Conservation (phyloP, 2,329 filamentous ascomycete species). For the Colletotrichum falcatum region DNA sequence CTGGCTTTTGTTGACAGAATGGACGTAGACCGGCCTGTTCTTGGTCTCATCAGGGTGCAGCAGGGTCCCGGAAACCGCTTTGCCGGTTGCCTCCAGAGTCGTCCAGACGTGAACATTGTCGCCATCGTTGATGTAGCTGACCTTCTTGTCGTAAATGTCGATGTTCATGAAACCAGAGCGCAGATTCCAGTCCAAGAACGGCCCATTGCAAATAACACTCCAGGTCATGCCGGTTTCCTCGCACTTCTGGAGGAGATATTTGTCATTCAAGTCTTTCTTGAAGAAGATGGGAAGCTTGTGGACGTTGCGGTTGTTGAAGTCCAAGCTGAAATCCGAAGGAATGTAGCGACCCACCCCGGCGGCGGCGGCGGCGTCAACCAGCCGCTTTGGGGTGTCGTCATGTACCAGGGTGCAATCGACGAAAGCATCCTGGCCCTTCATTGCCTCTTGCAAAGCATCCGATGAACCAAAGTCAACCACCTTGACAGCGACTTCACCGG, state of each 20-base stretch:
- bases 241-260: constrained; percentile 18
- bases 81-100: constrained; percentile 45
- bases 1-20: constrained; percentile 43
- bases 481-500: constrained; percentile 55
- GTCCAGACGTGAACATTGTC: constrained; percentile 43
- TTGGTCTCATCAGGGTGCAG: constrained; percentile 45
- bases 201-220: constrained; percentile 46
- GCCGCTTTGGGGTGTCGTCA: constrained; percentile 56
- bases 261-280: constrained; percentile 39
- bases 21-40: constrained; percentile 45
- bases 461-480: constrained; percentile 61
- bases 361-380: constrained; percentile 67
- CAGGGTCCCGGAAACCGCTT: constrained; percentile 45
- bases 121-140: constrained; percentile 44
- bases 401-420: constrained; percentile 53
- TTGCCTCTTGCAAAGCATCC: constrained; percentile 60
- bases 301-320: constrained; percentile 46
- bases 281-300: constrained; percentile 41
- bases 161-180: constrained; percentile 43
- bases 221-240: constrained; percentile 43
- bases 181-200: constrained; percentile 48
- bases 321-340: constrained; percentile 66
- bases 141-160: constrained; percentile 43
- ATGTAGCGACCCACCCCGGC: constrained; percentile 72
- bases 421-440: constrained; percentile 69